Evolutionary conservation across 345 rosid genomes (phyloP).

Genomic region (Eucalyptus coolabah): DNA sequence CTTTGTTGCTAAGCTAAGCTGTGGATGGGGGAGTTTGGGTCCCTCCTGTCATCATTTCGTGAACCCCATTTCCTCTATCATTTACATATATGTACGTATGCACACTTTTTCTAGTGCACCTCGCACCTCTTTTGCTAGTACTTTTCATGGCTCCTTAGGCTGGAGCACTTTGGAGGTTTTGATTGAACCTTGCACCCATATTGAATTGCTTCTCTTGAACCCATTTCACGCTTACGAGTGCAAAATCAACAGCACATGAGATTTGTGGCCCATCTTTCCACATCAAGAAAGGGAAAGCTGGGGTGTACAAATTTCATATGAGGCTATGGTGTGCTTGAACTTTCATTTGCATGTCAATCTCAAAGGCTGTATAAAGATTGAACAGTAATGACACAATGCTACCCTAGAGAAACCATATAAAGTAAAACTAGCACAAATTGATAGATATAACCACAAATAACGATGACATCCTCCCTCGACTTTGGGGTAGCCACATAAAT

Average conservation of each 20-base stretch:
- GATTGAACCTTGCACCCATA: background rate
- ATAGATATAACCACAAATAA: background rate
- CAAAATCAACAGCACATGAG: background rate
- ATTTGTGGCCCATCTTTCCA: background rate
- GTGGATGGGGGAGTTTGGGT: background rate
- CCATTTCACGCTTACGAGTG: background rate
- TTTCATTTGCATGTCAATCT: background rate
- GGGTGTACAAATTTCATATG: background rate
- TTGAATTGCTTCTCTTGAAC: background rate
- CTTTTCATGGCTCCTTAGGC: background rate
- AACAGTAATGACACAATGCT: background rate
- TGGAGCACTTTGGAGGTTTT: background rate
- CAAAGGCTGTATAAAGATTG: background rate
- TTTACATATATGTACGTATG: background rate
- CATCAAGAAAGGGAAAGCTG: background rate
- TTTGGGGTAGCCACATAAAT: background rate
- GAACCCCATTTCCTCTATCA: background rate
- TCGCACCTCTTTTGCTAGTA: background rate
- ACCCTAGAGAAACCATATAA: background rate
- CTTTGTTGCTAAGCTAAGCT: slow-evolving; percentile 4
- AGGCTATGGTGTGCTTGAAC: background rate
- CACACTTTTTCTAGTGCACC: background rate
- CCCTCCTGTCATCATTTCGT: background rate
- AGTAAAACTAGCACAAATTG: background rate
- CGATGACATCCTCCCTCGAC: background rate